Base-by-base conservation (phyloP, 345 rosid genomes). In the Nephelium lappaceum region DNA sequence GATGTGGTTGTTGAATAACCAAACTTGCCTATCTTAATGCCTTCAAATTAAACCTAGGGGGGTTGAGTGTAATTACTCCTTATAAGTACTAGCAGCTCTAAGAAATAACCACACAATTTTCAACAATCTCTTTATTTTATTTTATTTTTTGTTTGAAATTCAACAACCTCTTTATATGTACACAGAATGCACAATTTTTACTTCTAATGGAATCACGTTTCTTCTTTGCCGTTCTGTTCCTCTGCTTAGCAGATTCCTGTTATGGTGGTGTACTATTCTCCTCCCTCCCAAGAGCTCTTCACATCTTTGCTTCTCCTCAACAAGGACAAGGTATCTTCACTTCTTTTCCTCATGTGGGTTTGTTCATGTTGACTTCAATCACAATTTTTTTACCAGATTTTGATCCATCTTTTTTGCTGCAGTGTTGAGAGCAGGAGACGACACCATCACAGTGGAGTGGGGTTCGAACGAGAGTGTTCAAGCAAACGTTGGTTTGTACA, bases 381-480 rank as follows among this genome's bases (percentile, higher is more conserved):
- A n/a, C 43, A 23, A 25, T 25, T 43, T 53, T 14, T 16, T 69
- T 23, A 45, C 58, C 18, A 12, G 58, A 67, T 41, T 69, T 69
- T 45, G 36, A 8, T 69, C 8, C 24, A 6, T 47, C 11, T 73
- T 6, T 58, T 21, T 39, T 77, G 42, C 72, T 42, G 14, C 11
- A 83, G 84, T 78, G 58, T 41, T 83, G 78, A 70, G 31, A 51
- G 82, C 86, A 0, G 81, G 84, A 10, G 69, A 38, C n/a, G 79
- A 78, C 67, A 78, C 38, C 23, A 1, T 85, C 41, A 68, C 10
- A 58, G 60, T 85, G 51, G 47, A 75, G 55, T 80, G 86, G 88
- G 70, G 79, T n/a, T 63, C 81, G 49, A 83, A 62, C 67, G 68
- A 80, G 41, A 79, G 41, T 43, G 1, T 58, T 7, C 81, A 78